Percentiles rank a stretch among this genome's conserved stretches.
Conservation (phyloP, 2,329 filamentous ascomycete genomes). For the Lecanicillium sp. region DNA sequence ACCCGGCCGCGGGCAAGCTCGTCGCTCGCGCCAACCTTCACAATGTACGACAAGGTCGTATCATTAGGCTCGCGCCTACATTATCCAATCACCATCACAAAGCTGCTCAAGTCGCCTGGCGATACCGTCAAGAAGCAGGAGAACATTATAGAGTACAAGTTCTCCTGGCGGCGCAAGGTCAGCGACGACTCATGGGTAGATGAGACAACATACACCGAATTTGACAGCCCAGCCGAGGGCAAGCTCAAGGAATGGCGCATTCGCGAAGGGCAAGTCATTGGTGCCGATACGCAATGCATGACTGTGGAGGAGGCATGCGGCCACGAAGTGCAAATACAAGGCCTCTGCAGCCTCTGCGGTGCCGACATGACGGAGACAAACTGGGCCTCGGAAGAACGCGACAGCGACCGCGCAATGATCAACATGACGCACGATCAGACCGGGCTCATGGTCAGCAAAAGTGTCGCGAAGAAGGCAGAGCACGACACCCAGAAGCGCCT, state of each 20-base stretch:
- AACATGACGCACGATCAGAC: slow-evolving; percentile 94
- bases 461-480: slow-evolving; percentile 74
- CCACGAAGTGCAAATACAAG: slow-evolving; percentile 85
- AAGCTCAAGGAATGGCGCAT: slow-evolving; percentile 72
- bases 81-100: slow-evolving; percentile 90
- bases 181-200: slow-evolving; percentile 56
- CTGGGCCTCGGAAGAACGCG: slow-evolving; percentile 72
- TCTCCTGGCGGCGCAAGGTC: slow-evolving; percentile 69
- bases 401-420: slow-evolving; percentile 81
- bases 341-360: slow-evolving; percentile 85
- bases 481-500: slow-evolving; percentile 80
- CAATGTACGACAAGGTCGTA: slow-evolving; percentile 35
- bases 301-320: slow-evolving; percentile 86
- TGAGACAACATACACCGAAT: slow-evolving; percentile 65
- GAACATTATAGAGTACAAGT: slow-evolving; percentile 79
- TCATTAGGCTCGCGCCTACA: slow-evolving; percentile 58
- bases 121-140: slow-evolving; percentile 71
- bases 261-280: slow-evolving; percentile 55
- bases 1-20: too few species aligned
- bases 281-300: slow-evolving; percentile 50
- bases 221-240: slow-evolving; percentile 78
- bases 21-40: slow-evolving; percentile 4
- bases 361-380: slow-evolving; percentile 91
- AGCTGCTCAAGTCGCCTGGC: slow-evolving; percentile 68
- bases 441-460: slow-evolving; percentile 73